phyloP scores from a whole-genome alignment of 768 basidiomycete species.

The Naganishia randhawae region DNA sequence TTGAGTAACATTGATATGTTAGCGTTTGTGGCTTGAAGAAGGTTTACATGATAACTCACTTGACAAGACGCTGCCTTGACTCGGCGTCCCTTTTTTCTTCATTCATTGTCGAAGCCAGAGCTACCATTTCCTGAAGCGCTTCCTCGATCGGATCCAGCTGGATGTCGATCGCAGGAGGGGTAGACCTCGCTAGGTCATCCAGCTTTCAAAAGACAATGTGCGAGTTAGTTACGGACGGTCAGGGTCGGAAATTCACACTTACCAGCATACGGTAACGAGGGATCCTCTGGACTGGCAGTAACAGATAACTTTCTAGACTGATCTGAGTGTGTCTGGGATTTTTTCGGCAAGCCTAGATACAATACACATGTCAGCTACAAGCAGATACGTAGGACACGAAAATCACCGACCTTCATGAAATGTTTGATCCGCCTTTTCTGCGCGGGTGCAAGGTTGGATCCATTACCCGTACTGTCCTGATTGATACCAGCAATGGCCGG shows the following conservation, averaged over 20 bases:
- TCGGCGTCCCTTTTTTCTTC: slow-evolving; percentile 96
- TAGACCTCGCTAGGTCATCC: slow-evolving; percentile 78
- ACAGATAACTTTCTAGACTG: slow-evolving; percentile 85
- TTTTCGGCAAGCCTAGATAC: slow-evolving; percentile 67
- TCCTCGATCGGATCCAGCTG: slow-evolving; percentile 74
- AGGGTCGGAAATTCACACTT: slow-evolving; percentile 43
- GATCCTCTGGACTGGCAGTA: slow-evolving; percentile 92
- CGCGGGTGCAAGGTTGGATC: slow-evolving; percentile 59
- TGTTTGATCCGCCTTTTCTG: slow-evolving; percentile 83
- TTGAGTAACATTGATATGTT: neutral
- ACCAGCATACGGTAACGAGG: slow-evolving; percentile 94
- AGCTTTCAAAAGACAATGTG: slow-evolving; percentile 56
- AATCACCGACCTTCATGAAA: slow-evolving; percentile 61
- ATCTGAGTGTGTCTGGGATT: slow-evolving; percentile 89
- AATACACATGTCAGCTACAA: neutral
- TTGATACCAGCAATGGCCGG: slow-evolving; percentile 22
- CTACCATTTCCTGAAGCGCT: slow-evolving; percentile 80
- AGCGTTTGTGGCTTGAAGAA: neutral
- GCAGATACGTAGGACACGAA: neutral
- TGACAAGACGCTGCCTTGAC: slow-evolving; percentile 80
- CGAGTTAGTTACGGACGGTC: neutral
- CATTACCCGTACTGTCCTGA: slow-evolving; percentile 1
- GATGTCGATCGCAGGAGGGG: slow-evolving; percentile 72
- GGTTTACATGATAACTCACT: slow-evolving; percentile 56
- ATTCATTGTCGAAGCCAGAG: slow-evolving; percentile 90